phyloP scores from a whole-genome alignment of 2,329 filamentous ascomycete genomes.

The Hortaea werneckii region DNA sequence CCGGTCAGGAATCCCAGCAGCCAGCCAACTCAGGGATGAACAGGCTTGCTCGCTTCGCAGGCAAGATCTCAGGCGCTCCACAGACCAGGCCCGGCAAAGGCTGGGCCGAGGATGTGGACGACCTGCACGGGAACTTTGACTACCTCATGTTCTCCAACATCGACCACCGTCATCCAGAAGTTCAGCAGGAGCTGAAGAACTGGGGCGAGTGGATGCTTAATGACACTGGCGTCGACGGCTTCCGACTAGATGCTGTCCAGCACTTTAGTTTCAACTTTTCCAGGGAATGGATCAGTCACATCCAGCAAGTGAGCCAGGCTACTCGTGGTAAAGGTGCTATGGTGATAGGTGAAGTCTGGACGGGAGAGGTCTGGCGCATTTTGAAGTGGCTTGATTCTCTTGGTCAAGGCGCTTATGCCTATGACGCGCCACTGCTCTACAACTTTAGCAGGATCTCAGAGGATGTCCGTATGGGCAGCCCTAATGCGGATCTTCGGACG shows the following conservation, averaged over 20 bases:
- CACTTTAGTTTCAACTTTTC: conserved; percentile 62
- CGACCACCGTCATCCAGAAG: conserved; percentile 55
- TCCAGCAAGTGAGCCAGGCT: conserved; percentile 37
- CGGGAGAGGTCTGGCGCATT: conserved; percentile 46
- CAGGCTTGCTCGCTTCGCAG: conserved; percentile 15
- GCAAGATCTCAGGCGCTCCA: conserved; percentile 5
- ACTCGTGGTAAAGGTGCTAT: conserved; percentile 41
- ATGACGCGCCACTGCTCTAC: conserved; percentile 59
- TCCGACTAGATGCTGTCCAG: conserved; percentile 63
- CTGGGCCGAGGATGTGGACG: conserved; percentile 53
- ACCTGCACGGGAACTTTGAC: conserved; percentile 55
- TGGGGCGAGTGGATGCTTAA: conserved; percentile 61
- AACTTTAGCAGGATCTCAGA: conserved; percentile 54
- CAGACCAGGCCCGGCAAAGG: conserved; percentile 40
- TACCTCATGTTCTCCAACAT: conserved; percentile 66
- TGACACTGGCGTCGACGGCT: conserved; percentile 51
- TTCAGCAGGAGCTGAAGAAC: conserved; percentile 51
- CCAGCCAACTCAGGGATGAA: conserved; percentile 8
- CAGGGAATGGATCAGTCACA: conserved; percentile 49
- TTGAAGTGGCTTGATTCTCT: conserved; percentile 38
- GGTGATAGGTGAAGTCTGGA: conserved; percentile 62
- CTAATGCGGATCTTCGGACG: conserved; percentile 49
- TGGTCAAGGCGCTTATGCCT: conserved; percentile 52
- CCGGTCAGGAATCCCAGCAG: conserved; percentile 8
- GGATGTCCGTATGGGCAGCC: conserved; percentile 25